phyloP scores from a whole-genome alignment of 345 rosid genomes.

The Salix suchowensis region DNA sequence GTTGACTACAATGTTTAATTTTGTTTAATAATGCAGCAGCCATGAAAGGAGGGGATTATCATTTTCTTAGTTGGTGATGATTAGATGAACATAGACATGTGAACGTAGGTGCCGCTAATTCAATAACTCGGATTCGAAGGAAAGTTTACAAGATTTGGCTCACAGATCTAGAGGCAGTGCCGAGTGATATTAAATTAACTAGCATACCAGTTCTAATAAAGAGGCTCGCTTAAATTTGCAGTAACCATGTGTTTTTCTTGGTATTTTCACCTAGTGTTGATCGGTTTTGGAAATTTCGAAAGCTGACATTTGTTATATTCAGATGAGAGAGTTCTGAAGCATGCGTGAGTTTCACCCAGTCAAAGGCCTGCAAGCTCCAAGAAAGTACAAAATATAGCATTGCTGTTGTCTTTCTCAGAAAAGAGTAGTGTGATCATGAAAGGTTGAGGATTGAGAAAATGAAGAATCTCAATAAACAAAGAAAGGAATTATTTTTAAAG shows the following conservation, averaged over 20 bases:
- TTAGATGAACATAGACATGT: neutral
- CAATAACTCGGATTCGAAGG: neutral
- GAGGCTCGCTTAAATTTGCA: neutral
- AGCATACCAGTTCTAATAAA: neutral
- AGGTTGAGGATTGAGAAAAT: neutral
- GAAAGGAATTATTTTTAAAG: neutral
- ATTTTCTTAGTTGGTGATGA: neutral
- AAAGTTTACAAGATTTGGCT: neutral
- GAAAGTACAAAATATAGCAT: conserved; percentile 20
- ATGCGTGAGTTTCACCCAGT: neutral
- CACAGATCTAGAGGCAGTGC: neutral
- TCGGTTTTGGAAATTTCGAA: neutral
- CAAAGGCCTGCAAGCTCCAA: conserved; percentile 30
- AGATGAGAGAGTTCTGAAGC: neutral
- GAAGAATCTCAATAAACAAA: neutral
- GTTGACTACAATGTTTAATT: neutral
- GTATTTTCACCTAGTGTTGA: neutral
- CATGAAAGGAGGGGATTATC: neutral
- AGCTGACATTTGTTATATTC: neutral
- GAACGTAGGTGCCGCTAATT: neutral
- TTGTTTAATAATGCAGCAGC: neutral
- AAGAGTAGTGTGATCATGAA: neutral
- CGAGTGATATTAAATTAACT: neutral
- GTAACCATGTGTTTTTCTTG: neutral
- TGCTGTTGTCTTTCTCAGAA: conserved; percentile 13